Conservation (phyloP, 1,284 basidiomycete genomes). For the Trichosporon sp. region DNA sequence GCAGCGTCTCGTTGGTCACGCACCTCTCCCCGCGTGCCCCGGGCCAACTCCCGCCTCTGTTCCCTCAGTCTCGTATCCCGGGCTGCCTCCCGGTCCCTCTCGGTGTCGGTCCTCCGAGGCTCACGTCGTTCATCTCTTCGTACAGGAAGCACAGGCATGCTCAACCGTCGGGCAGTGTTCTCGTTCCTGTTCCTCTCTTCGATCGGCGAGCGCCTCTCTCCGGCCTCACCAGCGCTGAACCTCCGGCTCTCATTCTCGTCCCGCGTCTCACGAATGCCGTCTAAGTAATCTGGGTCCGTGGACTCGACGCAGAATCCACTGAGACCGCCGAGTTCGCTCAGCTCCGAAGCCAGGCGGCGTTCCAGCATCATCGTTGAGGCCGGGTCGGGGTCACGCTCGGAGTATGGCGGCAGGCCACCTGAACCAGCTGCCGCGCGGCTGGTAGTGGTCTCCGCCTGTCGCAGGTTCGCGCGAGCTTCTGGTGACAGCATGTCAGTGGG, state of each 20-base stretch:
- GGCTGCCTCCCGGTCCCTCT: neutral
- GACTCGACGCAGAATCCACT: conserved; percentile 12
- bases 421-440: neutral
- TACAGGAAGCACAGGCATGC: neutral
- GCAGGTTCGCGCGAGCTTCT: neutral
- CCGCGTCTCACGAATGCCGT: neutral
- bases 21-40: neutral
- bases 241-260: neutral
- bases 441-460: neutral
- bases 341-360: neutral
- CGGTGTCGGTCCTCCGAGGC: neutral
- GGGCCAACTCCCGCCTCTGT: neutral
- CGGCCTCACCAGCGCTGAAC: neutral
- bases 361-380: neutral
- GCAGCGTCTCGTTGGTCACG: neutral
- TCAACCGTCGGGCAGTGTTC: neutral
- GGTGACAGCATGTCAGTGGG: neutral
- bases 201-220: neutral
- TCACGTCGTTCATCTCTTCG: neutral
- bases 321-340: conserved; percentile 3
- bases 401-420: conserved; percentile 2
- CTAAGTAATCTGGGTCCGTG: neutral
- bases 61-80: neutral
- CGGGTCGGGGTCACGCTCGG: conserved; percentile 5
- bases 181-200: neutral